These are phyloP conservation scores for Chrysanthemum makinoi DNA, from an alignment of 129 eudicot genomes.

Conservation along the genomic window DNA sequence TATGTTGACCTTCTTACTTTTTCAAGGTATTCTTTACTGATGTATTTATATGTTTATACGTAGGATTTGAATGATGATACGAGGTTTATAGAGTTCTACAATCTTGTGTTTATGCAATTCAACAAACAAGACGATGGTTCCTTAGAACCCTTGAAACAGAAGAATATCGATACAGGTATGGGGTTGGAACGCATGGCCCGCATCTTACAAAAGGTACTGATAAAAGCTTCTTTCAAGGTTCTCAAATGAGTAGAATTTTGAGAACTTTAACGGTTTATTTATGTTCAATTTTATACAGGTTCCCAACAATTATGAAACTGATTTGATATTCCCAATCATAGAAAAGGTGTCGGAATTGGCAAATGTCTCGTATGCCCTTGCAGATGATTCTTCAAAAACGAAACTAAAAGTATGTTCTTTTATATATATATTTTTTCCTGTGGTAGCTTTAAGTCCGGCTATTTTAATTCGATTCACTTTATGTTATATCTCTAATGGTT, in stretches of 20 bases:
- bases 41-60: conserved; percentile 19
- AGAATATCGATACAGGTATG: conserved; percentile 94
- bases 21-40: neutral
- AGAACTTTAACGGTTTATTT: neutral
- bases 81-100: conserved; percentile 96
- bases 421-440: neutral
- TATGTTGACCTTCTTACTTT: conserved; percentile 7
- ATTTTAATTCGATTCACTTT: too few relatives aligned
- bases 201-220: conserved; percentile 78
- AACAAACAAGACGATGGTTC: conserved; percentile 83
- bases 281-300: conserved; percentile 51
- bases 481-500: too few relatives aligned
- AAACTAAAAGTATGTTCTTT: conserved; percentile 72
- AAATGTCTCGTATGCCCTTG: conserved; percentile 56
- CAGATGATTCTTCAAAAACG: conserved; percentile 69
- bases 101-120: conserved; percentile 95
- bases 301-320: conserved; percentile 86
- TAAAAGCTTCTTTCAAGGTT: conserved; percentile 1
- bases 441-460: too few relatives aligned
- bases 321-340: conserved; percentile 86
- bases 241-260: neutral
- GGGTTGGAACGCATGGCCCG: conserved; percentile 97
- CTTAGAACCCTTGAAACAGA: conserved; percentile 86
- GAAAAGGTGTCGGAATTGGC: conserved; percentile 87
- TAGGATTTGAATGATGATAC: conserved; percentile 95